phyloP scores from a whole-genome alignment of 352 stramenopile genomes.

The Globisporangium yorkense region DNA sequence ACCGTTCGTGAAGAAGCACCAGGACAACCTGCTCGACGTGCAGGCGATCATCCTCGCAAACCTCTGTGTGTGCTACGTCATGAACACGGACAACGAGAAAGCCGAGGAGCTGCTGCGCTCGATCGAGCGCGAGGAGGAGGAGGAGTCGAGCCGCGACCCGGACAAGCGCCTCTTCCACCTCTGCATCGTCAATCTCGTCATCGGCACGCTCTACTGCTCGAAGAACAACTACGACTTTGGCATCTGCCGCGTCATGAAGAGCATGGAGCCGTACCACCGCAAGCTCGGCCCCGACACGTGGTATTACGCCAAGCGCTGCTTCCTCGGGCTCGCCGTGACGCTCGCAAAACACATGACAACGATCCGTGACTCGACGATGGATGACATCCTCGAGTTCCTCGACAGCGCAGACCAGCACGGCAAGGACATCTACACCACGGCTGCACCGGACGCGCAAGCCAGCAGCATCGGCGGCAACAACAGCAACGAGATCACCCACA shows the following conservation, averaged over 20 bases:
- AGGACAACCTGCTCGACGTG: conserved; percentile 90
- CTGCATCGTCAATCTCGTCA: conserved; percentile 98
- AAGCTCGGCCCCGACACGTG: conserved; percentile 95
- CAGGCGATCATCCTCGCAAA: conserved; percentile 97
- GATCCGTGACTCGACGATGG: conserved; percentile 92
- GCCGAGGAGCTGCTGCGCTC: conserved; percentile 93
- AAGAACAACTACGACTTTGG: conserved; percentile 98
- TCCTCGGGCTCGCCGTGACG: conserved; percentile 90
- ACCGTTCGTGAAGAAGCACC: conserved; percentile 91
- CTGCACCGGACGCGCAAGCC: conserved; percentile 31
- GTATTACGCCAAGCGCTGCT: conserved; percentile 95
- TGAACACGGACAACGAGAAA: conserved; percentile 96
- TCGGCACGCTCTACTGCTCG: conserved; percentile 96
- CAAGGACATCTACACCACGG: conserved; percentile 88
- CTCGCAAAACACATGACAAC: conserved; percentile 95
- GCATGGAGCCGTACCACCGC: conserved; percentile 94
- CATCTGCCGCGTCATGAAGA: conserved; percentile 93
- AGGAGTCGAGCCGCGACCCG: conserved; percentile 80
- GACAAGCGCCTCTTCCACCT: conserved; percentile 91
- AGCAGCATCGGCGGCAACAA: conserved; percentile 20
- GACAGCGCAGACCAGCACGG: conserved; percentile 89
- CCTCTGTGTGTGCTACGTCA: conserved; percentile 96
- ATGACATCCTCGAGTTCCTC: conserved; percentile 93
- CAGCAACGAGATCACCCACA: conserved; percentile 56
- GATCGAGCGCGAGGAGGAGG: conserved; percentile 94